Evolutionary conservation across 2,329 filamentous ascomycete genomes (phyloP), one percentile per base, ranked within the genome.

Genomic region (Scolecobasidium constrictum): DNA sequence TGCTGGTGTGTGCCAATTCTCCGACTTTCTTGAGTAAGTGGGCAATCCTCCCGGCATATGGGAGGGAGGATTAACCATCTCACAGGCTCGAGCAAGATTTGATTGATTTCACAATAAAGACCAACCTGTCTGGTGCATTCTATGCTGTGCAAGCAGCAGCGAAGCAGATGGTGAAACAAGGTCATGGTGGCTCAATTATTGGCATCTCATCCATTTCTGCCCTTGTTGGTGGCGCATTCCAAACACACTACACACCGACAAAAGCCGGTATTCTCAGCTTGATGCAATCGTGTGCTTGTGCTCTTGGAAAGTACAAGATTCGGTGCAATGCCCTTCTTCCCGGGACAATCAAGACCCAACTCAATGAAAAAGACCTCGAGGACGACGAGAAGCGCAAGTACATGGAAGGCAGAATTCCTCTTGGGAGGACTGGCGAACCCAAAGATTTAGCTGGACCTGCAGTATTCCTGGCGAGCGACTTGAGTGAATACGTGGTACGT

Each of bases 41-140:
- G 18, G 9, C 6, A 39, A 13, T 39, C 6, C 22, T 39, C 6
- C 16, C 40, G 12, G 13, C 9, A 17, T 16, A 34, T 12, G 17
- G 2, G 19, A 3, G n/a, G 13, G 5, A 12, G 20, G 20, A 3
- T 19, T 3, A n/a, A n/a, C n/a, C n/a, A n/a, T n/a, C n/a, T n/a
- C n/a, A 26, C 15, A 42, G 44, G 11, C 46, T 43, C 22, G 45
- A 43, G 23, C 22, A 47, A 23, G 20, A 81, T 44, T 77, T 93
- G 43, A 83, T 87, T 55, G 65, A 74, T 47, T 68, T 71, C 43
- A 93, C 86, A 3, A 68, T 93, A 33, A 68, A 74, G 28, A 90
- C 84, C 39, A 94, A 94, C 63, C 77, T 94, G 50, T 78, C 81
- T 51, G 87, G 87, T 35, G 83, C 86, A n/a, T 94, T 93, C 66